Evolutionary conservation across 164 flowering plant species (phyloP).

Genomic region (Vitis rotundifolia): DNA sequence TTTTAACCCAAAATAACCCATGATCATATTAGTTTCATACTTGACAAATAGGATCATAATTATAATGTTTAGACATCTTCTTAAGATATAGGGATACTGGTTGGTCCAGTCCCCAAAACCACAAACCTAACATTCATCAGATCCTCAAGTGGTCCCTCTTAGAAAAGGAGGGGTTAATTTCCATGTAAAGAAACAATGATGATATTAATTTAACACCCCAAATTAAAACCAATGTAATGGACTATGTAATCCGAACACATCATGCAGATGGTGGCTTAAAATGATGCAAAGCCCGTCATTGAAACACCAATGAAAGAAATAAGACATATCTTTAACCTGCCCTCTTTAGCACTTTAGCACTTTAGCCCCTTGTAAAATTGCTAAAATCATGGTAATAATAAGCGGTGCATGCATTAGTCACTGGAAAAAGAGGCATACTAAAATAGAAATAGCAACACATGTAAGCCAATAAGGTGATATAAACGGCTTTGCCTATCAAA

Average conservation of each 20-base stretch:
- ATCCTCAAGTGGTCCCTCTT: background rate
- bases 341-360: too few species aligned
- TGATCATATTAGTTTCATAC: conserved; percentile 9
- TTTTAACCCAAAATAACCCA: conserved; percentile 7
- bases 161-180: background rate
- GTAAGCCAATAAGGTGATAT: too few species aligned
- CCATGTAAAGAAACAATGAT: background rate
- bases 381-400: too few species aligned
- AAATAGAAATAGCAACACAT: too few species aligned
- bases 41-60: background rate
- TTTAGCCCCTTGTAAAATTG: too few species aligned
- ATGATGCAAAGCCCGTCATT: too few species aligned
- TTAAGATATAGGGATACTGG: background rate
- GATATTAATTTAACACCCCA: background rate
- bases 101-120: background rate
- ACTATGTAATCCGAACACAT: background rate
- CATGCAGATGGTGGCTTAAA: background rate
- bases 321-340: too few species aligned
- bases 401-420: too few species aligned
- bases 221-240: background rate
- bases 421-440: too few species aligned
- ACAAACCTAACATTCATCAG: background rate
- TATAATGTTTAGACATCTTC: background rate
- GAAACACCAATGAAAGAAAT: too few species aligned
- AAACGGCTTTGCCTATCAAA: too few species aligned